Evolutionary conservation across 345 rosid species (phyloP), one percentile per base, ranked within the genome.

Genomic region (Noccaea bulbosa): DNA sequence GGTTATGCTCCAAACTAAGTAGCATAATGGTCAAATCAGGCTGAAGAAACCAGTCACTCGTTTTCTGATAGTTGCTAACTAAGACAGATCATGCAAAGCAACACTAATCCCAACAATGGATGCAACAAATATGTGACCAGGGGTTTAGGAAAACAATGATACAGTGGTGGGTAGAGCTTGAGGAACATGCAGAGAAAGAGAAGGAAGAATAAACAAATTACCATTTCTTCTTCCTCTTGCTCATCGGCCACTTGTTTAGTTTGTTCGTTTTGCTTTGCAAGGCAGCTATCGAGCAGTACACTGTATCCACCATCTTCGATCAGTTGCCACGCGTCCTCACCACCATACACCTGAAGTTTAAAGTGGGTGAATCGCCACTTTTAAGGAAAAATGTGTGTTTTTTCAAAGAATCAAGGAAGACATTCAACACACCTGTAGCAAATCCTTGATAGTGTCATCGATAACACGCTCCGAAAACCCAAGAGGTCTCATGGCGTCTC

Each of bases 301-400:
- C 1, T n/a, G 65, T 80, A 83, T n/a, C 71, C 24, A 15, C 5
- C 53, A 11, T 73, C 81, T 69, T 81, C 82, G 12, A 83, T 76
- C 33, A 78, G 71, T 22, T 12, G 0, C 84, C 86, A 80, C 1
- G 70, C 71, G 8, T 65, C 80, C 67, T 70, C 74, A 38, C 30
- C 30, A 27, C 81, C 82, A 67, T 83, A 83, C 46, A 43, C 67
- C 84, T 81, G 61, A 57, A 62, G 51, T 14, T 5, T 16, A 59
- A 64, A 61, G 9, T 4, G n/a, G 27, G 47, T 44, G 11, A 17
- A 10, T 1, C 16, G 4, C 30, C 11, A 24, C 4, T 33, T 49
- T 35, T 39, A 67, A 51, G 39, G 5, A 20, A 37, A 41, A 9
- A 1, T 2, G 30, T 27, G 3, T 3, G 37, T 51, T 67, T 51